Percentiles rank a stretch among this genome's conserved stretches.
These are phyloP conservation scores for Candida taoyuanica DNA, from an alignment of 805 yeast species.

Conservation along the genomic window DNA sequence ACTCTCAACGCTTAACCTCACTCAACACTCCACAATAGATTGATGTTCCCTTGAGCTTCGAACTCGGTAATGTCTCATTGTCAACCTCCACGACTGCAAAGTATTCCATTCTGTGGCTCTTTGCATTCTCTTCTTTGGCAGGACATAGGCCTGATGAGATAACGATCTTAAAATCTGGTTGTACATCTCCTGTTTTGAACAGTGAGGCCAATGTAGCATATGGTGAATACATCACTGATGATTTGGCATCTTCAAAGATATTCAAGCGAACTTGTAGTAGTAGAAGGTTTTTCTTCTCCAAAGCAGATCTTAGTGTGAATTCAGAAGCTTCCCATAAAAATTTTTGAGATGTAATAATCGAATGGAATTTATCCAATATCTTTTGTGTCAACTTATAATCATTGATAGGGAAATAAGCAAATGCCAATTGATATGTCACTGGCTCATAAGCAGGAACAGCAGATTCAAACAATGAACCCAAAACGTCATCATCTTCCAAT, in stretches of 20 bases:
- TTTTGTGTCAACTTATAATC: not conserved
- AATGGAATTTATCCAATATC: not conserved
- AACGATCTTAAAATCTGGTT: not conserved
- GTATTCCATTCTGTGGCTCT: not conserved
- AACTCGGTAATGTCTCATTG: not conserved
- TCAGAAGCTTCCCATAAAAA: not conserved
- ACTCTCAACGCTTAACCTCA: not conserved
- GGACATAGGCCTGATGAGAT: not conserved
- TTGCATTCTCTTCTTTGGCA: not conserved
- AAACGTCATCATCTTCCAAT: not conserved
- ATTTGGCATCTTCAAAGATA: not conserved
- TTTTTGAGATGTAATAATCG: not conserved
- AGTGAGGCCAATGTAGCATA: not conserved
- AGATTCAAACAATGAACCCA: not conserved
- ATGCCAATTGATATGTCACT: not conserved
- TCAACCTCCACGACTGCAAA: not conserved
- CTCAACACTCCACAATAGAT: not conserved
- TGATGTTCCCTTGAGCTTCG: not conserved
- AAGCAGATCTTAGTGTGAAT: not conserved
- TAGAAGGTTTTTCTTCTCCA: not conserved
- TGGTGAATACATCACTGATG: not conserved
- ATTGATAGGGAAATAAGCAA: not conserved
- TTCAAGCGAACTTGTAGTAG: not conserved
- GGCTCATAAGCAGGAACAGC: not conserved
- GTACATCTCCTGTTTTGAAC: not conserved